A percentile compares a stretch with the other conserved stretches of the same genome.
These are phyloP conservation scores for Tricholoma bakamatsutake DNA, from an alignment of 768 basidiomycete genomes.

Conservation along the genomic window DNA sequence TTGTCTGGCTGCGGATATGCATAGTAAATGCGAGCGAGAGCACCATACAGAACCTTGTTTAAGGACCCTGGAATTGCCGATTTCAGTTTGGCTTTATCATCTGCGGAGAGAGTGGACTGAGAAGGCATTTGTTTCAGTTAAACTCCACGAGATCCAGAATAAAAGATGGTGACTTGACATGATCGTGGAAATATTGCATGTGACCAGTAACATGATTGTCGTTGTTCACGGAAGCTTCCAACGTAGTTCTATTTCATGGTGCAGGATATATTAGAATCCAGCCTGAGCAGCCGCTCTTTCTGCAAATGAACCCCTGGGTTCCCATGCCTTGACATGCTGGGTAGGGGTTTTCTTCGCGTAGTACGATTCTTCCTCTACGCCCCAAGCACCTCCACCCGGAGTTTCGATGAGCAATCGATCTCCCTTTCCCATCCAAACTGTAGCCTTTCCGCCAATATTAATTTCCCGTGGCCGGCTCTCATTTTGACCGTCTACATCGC, in stretches of 20 bases:
- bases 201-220: no score
- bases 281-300: constrained; percentile 61
- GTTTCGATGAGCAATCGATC: constrained; percentile 80
- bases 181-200: neutral
- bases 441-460: constrained; percentile 88
- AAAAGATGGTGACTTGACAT: neutral
- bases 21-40: constrained; percentile 85
- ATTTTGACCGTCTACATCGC: constrained; percentile 48
- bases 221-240: no score
- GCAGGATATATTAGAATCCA: constrained; percentile 35
- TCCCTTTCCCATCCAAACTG: constrained; percentile 83
- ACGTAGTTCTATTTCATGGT: no score
- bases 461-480: constrained; percentile 45
- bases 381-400: constrained; percentile 91
- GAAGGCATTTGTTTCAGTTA: neutral
- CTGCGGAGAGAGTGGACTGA: constrained; percentile 59
- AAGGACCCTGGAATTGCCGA: constrained; percentile 44
- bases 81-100: constrained; percentile 78
- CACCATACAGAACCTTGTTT: constrained; percentile 79
- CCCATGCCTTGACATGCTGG: constrained; percentile 46
- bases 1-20: constrained; percentile 69
- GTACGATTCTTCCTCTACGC: constrained; percentile 30
- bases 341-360: constrained; percentile 18
- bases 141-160: neutral
- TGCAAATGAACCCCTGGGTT: constrained; percentile 65